Conservation (phyloP, 2,329 filamentous ascomycete species). For the Lachnellula suecica region DNA sequence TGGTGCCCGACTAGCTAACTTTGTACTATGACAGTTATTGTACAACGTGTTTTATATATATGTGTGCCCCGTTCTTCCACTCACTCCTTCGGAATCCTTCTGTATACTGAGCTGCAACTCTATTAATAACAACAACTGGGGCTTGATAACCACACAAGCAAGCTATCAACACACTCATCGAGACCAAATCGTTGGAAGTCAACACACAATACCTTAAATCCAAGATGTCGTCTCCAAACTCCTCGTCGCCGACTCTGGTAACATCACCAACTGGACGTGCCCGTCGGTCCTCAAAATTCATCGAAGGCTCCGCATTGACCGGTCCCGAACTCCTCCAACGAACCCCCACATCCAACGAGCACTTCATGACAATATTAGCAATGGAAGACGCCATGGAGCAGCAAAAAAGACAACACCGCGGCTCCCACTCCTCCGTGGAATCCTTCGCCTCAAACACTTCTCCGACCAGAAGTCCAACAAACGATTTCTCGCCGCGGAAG, state of each 20-base stretch:
- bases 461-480: neutral
- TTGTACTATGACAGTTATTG: neutral
- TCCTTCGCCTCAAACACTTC: conserved; percentile 9
- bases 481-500: neutral
- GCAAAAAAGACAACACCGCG: conserved; percentile 5
- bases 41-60: neutral
- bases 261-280: neutral
- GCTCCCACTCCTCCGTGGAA: conserved; percentile 14
- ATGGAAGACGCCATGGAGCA: conserved; percentile 22
- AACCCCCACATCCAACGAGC: conserved; percentile 9
- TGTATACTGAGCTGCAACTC: too few species aligned
- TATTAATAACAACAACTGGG: too few species aligned
- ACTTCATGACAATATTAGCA: conserved; percentile 15
- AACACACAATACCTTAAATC: neutral
- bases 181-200: neutral
- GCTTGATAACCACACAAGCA: neutral
- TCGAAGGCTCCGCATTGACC: conserved; percentile 8
- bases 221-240: neutral
- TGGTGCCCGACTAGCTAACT: neutral
- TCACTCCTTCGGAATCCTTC: too few species aligned
- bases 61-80: neutral
- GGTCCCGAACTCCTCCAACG: conserved; percentile 10
- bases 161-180: neutral
- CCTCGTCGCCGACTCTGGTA: neutral
- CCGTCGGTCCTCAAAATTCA: conserved; percentile 11